These are phyloP conservation scores for Rhododendron williamsianum DNA, from an alignment of 148 eudicot genomes.

Conservation along the genomic window DNA sequence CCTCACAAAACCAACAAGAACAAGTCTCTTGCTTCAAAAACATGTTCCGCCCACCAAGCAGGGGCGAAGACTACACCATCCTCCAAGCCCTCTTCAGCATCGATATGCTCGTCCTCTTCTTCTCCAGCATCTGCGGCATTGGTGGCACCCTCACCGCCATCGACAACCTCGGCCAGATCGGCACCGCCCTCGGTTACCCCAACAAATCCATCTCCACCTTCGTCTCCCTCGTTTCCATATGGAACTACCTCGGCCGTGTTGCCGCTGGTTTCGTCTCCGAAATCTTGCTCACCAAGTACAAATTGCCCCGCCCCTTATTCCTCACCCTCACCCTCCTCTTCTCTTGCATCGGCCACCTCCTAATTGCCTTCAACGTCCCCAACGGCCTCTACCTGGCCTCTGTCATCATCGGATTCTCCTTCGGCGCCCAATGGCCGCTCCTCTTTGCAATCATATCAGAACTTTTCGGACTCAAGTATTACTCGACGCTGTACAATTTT, in stretches of 20 bases:
- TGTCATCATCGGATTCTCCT: conserved; percentile 28
- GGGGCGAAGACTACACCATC: conserved; percentile 44
- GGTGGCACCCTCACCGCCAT: conserved; percentile 41
- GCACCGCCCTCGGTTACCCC: conserved; percentile 29
- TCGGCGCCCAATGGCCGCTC: conserved; percentile 34
- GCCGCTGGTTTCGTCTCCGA: conserved; percentile 29
- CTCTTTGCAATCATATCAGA: conserved; percentile 37
- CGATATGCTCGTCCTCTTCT: conserved; percentile 38
- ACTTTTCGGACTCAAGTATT: conserved; percentile 34
- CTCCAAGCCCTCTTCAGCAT: conserved; percentile 46
- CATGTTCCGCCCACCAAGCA: conserved; percentile 28
- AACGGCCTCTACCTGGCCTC: conserved; percentile 33
- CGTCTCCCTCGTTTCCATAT: conserved; percentile 27
- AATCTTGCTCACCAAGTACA: conserved; percentile 23
- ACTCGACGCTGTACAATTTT: conserved; percentile 35
- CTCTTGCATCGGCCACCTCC: conserved; percentile 29
- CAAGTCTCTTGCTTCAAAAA: conserved; percentile 23
- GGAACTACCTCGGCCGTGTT: conserved; percentile 33
- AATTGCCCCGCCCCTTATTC: conserved; percentile 28
- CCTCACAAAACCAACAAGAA: background rate
- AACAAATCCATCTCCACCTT: conserved; percentile 19
- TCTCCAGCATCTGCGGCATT: conserved; percentile 33
- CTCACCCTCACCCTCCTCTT: conserved; percentile 23
- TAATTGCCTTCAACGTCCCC: conserved; percentile 27
- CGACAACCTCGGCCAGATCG: conserved; percentile 40